phyloP scores from a whole-genome alignment of 2,329 filamentous ascomycete species.

The Xylaria arbuscula region DNA sequence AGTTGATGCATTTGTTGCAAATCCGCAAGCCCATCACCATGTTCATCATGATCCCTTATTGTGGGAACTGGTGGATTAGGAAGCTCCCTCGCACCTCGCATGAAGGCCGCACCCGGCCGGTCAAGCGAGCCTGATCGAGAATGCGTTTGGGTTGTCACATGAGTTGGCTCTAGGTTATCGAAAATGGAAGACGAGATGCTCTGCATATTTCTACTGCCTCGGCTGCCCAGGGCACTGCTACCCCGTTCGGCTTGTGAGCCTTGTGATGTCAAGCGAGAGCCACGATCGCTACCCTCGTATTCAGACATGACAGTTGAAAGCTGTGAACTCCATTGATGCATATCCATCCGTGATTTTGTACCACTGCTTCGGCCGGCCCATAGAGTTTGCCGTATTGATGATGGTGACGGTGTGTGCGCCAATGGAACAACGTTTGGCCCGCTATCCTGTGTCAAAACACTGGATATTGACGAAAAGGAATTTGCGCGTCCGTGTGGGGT shows the following conservation, averaged over 20 bases:
- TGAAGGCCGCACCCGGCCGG: constrained; percentile 59
- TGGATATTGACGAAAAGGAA: constrained; percentile 67
- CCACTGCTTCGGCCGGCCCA: constrained; percentile 45
- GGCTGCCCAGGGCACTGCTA: constrained; percentile 62
- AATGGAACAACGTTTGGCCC: constrained; percentile 54
- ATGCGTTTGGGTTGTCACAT: constrained; percentile 53
- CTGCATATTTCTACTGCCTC: constrained; percentile 62
- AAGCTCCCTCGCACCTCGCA: constrained; percentile 53
- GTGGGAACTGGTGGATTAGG: constrained; percentile 55
- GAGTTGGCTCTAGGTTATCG: constrained; percentile 50
- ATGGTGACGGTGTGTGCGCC: constrained; percentile 48
- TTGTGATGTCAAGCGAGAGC: constrained; percentile 61
- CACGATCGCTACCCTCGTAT: constrained; percentile 65
- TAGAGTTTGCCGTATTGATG: constrained; percentile 47
- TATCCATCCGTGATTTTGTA: constrained; percentile 55
- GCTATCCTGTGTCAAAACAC: constrained; percentile 63
- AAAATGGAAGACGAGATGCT: constrained; percentile 68
- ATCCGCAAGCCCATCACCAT: constrained; percentile 72
- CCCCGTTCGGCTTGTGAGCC: constrained; percentile 57
- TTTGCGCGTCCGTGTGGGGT: constrained; percentile 60
- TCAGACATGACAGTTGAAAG: constrained; percentile 73
- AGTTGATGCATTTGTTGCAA: constrained; percentile 64
- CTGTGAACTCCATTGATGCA: constrained; percentile 72
- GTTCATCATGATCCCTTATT: constrained; percentile 70
- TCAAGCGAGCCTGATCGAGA: constrained; percentile 62